Evolutionary conservation across 2,329 filamentous ascomycete species (phyloP).

Genomic region (Aspergillus persii): DNA sequence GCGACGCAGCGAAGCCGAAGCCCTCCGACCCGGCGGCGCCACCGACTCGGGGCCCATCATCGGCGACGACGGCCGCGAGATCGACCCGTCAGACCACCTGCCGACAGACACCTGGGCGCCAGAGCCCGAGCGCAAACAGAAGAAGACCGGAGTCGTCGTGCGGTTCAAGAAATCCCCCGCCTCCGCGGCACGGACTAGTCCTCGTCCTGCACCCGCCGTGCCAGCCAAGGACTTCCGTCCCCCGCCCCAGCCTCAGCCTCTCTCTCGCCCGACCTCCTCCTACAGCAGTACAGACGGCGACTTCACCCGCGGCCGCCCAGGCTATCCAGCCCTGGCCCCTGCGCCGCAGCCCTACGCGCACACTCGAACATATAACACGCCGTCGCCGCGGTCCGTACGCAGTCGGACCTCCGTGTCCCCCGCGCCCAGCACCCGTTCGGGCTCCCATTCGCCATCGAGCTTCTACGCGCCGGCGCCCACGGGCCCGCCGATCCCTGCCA

Average conservation of each 20-base stretch:
- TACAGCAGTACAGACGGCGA: slow-evolving; percentile 2
- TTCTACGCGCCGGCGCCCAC: slow-evolving; percentile 30
- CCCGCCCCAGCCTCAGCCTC: neutral
- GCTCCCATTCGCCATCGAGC: slow-evolving; percentile 24
- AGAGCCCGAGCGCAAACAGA: slow-evolving; percentile 59
- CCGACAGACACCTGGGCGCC: slow-evolving; percentile 65
- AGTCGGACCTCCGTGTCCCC: slow-evolving; percentile 31
- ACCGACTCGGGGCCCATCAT: slow-evolving; percentile 60
- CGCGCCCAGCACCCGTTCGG: slow-evolving; percentile 24
- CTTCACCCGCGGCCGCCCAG: slow-evolving; percentile 19
- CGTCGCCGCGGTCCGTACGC: slow-evolving; percentile 22
- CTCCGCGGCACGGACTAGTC: slow-evolving; percentile 25
- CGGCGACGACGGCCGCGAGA: slow-evolving; percentile 61
- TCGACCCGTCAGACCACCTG: slow-evolving; percentile 65
- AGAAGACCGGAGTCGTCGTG: slow-evolving; percentile 49
- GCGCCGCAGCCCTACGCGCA: slow-evolving; percentile 3
- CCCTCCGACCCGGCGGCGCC: slow-evolving; percentile 25
- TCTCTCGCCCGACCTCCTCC: slow-evolving; percentile 6
- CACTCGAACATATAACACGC: slow-evolving; percentile 22
- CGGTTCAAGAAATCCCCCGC: slow-evolving; percentile 43
- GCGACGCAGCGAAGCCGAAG: slow-evolving; percentile 37
- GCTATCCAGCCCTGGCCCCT: slow-evolving; percentile 16
- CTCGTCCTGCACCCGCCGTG: neutral
- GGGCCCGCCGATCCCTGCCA: slow-evolving; percentile 43
- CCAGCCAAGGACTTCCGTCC: slow-evolving; percentile 5